Conservation (phyloP, 305 asterid genomes). For the Solanum chacoense region DNA sequence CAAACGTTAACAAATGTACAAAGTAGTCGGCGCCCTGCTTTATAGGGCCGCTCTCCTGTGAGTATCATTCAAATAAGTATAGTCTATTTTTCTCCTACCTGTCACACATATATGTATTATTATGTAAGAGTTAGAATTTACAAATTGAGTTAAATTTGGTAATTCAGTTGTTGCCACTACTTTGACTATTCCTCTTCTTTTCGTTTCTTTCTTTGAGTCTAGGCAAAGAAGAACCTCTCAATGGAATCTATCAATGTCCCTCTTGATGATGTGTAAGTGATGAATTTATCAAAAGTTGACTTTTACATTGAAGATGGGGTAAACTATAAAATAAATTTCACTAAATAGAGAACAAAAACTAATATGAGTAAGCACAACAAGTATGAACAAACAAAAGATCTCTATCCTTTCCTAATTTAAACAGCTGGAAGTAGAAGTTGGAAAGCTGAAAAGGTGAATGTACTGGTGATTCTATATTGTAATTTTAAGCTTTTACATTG, state of each 20-base stretch:
- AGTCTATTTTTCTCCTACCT: no score
- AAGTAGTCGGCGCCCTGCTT: no score
- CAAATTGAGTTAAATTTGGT: no score
- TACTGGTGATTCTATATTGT: not conserved
- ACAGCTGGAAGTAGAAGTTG: conserved; percentile 54
- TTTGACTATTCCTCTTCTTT: not conserved
- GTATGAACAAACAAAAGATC: not conserved
- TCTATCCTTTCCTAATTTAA: not conserved
- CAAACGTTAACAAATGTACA: no score
- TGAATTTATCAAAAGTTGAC: conserved; percentile 4
- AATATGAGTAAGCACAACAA: not conserved
- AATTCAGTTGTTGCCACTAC: not conserved
- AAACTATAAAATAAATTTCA: not conserved
- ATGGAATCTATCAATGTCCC: conserved; percentile 64
- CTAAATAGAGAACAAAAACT: not conserved
- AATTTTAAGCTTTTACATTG: not conserved
- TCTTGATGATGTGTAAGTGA: conserved; percentile 70
- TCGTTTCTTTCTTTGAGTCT: not conserved
- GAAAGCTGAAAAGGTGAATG: conserved; percentile 52
- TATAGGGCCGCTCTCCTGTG: no score
- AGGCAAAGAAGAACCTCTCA: conserved; percentile 57
- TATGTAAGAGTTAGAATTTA: no score
- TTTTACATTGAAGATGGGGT: not conserved
- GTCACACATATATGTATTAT: no score
- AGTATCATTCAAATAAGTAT: no score